These are phyloP conservation scores for Lachnellula cervina DNA, from an alignment of 2,329 filamentous ascomycete genomes.

Conservation along the genomic window DNA sequence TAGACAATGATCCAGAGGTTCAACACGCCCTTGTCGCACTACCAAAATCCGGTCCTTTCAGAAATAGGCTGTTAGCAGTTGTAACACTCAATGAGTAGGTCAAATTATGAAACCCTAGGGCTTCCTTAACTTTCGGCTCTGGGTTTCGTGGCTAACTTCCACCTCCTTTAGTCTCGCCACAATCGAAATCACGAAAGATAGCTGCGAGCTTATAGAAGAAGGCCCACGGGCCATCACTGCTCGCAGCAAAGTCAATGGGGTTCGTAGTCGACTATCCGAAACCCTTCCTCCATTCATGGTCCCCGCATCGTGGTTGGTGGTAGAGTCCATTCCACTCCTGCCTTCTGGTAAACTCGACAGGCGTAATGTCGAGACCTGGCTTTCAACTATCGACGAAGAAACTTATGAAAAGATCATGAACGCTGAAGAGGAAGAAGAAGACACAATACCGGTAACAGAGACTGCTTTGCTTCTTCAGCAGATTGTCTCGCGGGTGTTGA, in stretches of 20 bases:
- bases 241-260: background rate
- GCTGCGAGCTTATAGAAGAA: constrained; percentile 48
- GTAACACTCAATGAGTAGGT: constrained; percentile 49
- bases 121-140: background rate
- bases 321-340: constrained; percentile 29
- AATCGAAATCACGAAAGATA: constrained; percentile 58
- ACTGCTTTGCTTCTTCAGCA: background rate
- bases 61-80: constrained; percentile 47
- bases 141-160: background rate
- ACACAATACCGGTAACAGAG: background rate
- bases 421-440: background rate
- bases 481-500: constrained; percentile 5
- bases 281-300: constrained; percentile 34
- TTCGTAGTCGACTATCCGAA: constrained; percentile 24
- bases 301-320: constrained; percentile 31
- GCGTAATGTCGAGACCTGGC: constrained; percentile 29
- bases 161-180: constrained; percentile 37
- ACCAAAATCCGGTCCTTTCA: constrained; percentile 41
- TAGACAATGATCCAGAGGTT: constrained; percentile 31
- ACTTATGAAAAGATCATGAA: background rate
- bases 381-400: constrained; percentile 20
- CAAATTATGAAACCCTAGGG: background rate
- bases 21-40: constrained; percentile 45
- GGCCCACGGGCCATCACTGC: background rate
- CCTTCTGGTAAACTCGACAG: constrained; percentile 34